phyloP scores from a whole-genome alignment of 2,329 filamentous ascomycete genomes.

The Exutisphaerella laricina region DNA sequence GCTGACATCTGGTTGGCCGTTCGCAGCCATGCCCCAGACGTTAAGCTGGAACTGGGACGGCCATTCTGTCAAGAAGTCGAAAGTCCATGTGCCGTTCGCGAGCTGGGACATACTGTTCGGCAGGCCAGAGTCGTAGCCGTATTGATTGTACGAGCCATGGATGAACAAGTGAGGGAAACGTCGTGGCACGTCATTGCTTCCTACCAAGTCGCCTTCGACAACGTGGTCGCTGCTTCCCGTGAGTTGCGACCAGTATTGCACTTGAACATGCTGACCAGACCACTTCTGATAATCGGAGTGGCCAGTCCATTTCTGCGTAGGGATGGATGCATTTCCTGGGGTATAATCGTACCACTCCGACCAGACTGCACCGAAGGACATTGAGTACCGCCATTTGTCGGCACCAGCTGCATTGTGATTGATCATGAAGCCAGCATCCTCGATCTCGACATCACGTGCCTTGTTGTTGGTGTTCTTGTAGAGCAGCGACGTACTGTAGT shows the following conservation, averaged over 20 bases:
- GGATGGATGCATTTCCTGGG: constrained; percentile 47
- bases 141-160: constrained; percentile 59
- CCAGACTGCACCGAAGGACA: constrained; percentile 56
- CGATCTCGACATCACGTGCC: constrained; percentile 26
- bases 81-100: constrained; percentile 50
- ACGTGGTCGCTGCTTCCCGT: constrained; percentile 56
- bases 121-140: constrained; percentile 58
- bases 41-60: constrained; percentile 58
- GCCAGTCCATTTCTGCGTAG: constrained; percentile 52
- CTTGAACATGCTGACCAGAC: constrained; percentile 56
- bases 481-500: constrained; percentile 54
- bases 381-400: constrained; percentile 57
- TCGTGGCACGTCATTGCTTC: constrained; percentile 37
- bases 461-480: constrained; percentile 30
- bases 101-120: constrained; percentile 49
- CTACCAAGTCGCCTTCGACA: constrained; percentile 53
- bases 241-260: constrained; percentile 58
- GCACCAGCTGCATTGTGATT: constrained; percentile 58
- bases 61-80: constrained; percentile 59
- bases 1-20: constrained; percentile 56
- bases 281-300: constrained; percentile 51
- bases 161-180: constrained; percentile 59
- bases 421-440: constrained; percentile 44
- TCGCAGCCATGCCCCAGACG: constrained; percentile 61
- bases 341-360: constrained; percentile 54